phyloP scores from a whole-genome alignment of 1,139 yeast genomes.

The Pichia sp. region DNA sequence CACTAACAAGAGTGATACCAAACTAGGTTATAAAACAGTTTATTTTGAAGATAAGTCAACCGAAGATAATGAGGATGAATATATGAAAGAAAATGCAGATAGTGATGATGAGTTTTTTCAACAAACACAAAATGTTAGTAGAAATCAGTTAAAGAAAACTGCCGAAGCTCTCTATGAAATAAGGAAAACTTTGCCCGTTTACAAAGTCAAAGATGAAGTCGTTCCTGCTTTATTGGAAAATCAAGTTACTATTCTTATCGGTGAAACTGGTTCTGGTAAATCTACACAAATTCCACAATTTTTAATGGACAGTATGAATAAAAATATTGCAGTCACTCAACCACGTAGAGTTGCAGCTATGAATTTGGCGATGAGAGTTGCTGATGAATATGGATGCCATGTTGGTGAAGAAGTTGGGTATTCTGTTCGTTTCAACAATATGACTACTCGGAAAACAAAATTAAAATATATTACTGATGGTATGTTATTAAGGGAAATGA shows the following conservation, averaged over 20 bases:
- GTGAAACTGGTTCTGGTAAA: slow-evolving; percentile 98
- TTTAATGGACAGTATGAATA: slow-evolving; percentile 45
- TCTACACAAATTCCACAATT: slow-evolving; percentile 97
- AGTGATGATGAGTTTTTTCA: slow-evolving; percentile 16
- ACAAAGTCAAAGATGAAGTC: slow-evolving; percentile 60
- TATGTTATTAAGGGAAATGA: slow-evolving; percentile 87
- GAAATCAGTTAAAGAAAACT: slow-evolving; percentile 30
- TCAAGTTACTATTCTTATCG: slow-evolving; percentile 75
- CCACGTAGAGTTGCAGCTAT: slow-evolving; percentile 98
- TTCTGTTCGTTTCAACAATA: slow-evolving; percentile 79
- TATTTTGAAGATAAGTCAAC: slow-evolving; percentile 13
- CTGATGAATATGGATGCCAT: slow-evolving; percentile 75
- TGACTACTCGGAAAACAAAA: slow-evolving; percentile 47
- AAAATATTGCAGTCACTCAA: slow-evolving; percentile 80
- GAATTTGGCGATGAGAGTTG: slow-evolving; percentile 85
- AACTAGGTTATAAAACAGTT: slow-evolving; percentile 5
- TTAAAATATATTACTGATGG: slow-evolving; percentile 92
- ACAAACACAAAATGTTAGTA: slow-evolving; percentile 8
- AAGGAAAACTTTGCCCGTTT: slow-evolving; percentile 67
- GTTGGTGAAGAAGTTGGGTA: slow-evolving; percentile 89
- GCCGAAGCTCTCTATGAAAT: slow-evolving; percentile 44
- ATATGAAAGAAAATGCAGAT: slow-evolving; percentile 21
- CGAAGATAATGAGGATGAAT: slow-evolving; percentile 28
- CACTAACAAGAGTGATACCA: neutral
- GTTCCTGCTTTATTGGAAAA: slow-evolving; percentile 47